Percentiles rank a stretch among this genome's conserved stretches.
phyloP scores from a whole-genome alignment of 202 grass and related monocot genomes.

The Carex sylvatica region DNA sequence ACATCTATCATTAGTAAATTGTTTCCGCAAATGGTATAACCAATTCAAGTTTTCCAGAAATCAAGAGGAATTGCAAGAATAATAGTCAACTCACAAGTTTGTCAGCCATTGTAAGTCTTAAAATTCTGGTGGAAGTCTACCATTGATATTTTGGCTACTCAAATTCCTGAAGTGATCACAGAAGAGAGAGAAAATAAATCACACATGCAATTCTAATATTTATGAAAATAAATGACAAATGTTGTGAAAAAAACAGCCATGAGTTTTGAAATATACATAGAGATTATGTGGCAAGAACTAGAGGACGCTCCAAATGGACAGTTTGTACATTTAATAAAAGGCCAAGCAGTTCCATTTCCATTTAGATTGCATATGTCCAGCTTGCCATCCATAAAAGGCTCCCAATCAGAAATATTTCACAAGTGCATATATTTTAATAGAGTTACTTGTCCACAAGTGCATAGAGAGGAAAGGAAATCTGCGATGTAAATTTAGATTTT shows the following conservation, averaged over 20 bases:
- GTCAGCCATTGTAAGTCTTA: background rate
- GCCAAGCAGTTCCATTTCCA: constrained; percentile 5
- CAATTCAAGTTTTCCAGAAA: background rate
- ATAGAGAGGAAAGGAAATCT: no score
- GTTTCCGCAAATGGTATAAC: background rate
- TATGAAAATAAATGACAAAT: background rate
- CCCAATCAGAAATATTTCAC: constrained; percentile 3
- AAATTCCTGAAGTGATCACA: constrained; percentile 11
- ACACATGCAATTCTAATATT: background rate
- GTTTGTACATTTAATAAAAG: background rate
- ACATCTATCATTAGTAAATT: constrained; percentile 12
- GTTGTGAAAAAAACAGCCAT: background rate
- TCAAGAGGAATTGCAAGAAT: constrained; percentile 11
- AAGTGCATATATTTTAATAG: no score
- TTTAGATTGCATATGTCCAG: background rate
- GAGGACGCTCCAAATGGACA: background rate
- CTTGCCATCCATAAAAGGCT: background rate
- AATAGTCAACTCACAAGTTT: no score
- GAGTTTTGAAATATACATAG: constrained; percentile 10
- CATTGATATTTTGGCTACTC: background rate
- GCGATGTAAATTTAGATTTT: no score
- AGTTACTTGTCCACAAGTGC: no score
- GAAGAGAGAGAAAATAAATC: background rate
- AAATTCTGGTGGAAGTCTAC: background rate
- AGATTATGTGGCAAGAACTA: constrained; percentile 11